These are phyloP conservation scores for Picea glauca DNA, from an alignment of 75 land plant species.

Conservation along the genomic window DNA sequence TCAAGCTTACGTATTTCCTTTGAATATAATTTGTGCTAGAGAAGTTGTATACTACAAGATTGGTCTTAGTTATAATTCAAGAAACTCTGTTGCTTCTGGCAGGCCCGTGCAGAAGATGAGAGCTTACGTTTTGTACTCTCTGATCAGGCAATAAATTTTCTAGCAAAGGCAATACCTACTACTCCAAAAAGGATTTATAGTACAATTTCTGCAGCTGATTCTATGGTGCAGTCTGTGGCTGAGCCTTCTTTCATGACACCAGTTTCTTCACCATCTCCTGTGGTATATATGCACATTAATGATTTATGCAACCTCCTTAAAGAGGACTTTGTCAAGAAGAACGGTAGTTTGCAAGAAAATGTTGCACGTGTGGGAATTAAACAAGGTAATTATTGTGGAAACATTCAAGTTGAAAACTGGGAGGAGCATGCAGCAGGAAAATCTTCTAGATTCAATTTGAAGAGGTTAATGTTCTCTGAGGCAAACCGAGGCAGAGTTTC, in stretches of 20 bases:
- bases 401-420: background rate
- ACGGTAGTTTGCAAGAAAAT: background rate
- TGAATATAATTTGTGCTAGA: background rate
- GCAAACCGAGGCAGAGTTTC: constrained; percentile 24
- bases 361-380: background rate
- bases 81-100: constrained; percentile 13
- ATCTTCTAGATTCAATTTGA: background rate
- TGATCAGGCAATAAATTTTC: constrained; percentile 71
- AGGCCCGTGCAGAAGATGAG: constrained; percentile 98
- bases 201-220: constrained; percentile 50
- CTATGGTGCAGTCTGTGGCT: constrained; percentile 19
- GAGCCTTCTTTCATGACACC: constrained; percentile 20
- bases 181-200: constrained; percentile 26
- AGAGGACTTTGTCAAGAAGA: constrained; percentile 12
- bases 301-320: constrained; percentile 35
- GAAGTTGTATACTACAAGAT: background rate
- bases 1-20: background rate
- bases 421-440: background rate
- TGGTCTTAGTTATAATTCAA: background rate
- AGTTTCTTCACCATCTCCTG: constrained; percentile 70
- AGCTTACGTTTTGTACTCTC: constrained; percentile 82
- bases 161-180: constrained; percentile 49
- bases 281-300: constrained; percentile 46
- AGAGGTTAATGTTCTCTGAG: constrained; percentile 6
- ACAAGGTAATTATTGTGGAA: background rate